Conservation (phyloP, 345 rosid genomes). For the Pugionium dolabratum region DNA sequence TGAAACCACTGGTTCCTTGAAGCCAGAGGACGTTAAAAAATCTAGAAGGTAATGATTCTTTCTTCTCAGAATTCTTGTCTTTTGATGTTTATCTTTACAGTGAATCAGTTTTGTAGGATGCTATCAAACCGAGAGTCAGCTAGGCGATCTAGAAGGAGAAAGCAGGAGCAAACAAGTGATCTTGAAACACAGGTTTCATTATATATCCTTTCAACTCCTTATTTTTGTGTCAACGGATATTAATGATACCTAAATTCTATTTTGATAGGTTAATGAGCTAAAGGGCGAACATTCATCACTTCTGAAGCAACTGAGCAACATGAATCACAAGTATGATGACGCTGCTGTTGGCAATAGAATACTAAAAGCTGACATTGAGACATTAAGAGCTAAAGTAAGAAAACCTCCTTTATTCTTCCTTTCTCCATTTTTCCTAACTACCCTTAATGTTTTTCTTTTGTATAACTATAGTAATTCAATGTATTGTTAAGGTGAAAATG, state of each 20-base stretch:
- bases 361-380: conserved; percentile 93
- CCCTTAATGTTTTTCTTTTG: neutral
- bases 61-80: conserved; percentile 1
- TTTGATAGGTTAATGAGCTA: conserved; percentile 72
- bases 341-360: conserved; percentile 87
- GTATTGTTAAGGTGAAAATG: conserved; percentile 77
- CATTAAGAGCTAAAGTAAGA: conserved; percentile 80
- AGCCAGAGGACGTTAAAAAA: conserved; percentile 63
- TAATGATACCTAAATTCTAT: neutral
- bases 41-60: conserved; percentile 58
- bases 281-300: conserved; percentile 74
- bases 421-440: conserved; percentile 2
- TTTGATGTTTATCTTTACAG: neutral
- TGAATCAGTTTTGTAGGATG: conserved; percentile 58
- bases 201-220: neutral
- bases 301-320: conserved; percentile 61
- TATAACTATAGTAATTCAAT: neutral
- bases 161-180: conserved; percentile 83
- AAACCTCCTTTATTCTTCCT: neutral
- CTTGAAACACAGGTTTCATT: conserved; percentile 81
- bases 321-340: conserved; percentile 75
- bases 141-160: conserved; percentile 93
- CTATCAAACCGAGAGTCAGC: conserved; percentile 98
- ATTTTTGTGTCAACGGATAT: neutral
- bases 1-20: conserved; percentile 61